phyloP scores from a whole-genome alignment of 129 eudicot species.

The Logfia minima region DNA sequence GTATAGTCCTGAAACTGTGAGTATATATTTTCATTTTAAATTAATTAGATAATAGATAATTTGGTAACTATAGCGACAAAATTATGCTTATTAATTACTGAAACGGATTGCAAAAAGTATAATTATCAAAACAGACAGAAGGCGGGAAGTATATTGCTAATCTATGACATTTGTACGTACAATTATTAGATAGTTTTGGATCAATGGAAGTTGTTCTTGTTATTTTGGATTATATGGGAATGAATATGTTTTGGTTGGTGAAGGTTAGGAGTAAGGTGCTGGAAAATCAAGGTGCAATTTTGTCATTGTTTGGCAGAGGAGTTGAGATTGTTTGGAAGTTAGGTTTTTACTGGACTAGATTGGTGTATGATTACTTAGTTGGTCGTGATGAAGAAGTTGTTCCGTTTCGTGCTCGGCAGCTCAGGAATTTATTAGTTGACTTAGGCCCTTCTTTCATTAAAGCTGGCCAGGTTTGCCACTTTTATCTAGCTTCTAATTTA shows the following conservation, averaged over 20 bases:
- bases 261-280: slow-evolving; percentile 91
- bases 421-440: slow-evolving; percentile 77
- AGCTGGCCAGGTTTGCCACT: slow-evolving; percentile 86
- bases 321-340: slow-evolving; percentile 92
- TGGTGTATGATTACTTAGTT: slow-evolving; percentile 77
- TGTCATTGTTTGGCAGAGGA: slow-evolving; percentile 85
- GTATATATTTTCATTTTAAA: not conserved
- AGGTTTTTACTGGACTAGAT: slow-evolving; percentile 86
- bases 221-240: not conserved
- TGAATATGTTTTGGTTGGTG: slow-evolving; percentile 32
- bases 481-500: not conserved
- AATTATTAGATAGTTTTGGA: slow-evolving; percentile 4
- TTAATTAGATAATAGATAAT: not conserved
- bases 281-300: slow-evolving; percentile 81
- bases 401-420: slow-evolving; percentile 95
- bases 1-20: slow-evolving; percentile 62
- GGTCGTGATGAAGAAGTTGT: slow-evolving; percentile 99
- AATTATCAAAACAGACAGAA: not conserved
- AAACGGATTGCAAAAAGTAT: not conserved
- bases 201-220: slow-evolving; percentile 13
- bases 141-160: not conserved
- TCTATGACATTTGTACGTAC: not conserved
- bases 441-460: slow-evolving; percentile 97
- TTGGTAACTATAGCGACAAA: not conserved
- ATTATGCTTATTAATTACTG: not conserved